phyloP scores from a whole-genome alignment of 129 eudicot genomes.

The Dittrichia graveolens region DNA sequence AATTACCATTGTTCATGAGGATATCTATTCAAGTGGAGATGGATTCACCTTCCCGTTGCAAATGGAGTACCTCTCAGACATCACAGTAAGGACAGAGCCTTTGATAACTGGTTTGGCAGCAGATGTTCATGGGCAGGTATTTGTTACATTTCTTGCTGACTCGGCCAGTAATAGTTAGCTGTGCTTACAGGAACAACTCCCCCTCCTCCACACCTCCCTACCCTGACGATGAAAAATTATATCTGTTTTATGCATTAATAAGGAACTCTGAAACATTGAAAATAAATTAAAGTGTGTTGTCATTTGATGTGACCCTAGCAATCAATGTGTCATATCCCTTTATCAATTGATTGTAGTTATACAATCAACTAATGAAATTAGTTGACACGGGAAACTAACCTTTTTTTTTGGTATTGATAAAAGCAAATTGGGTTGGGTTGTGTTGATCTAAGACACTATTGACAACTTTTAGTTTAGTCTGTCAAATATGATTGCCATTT shows the following conservation, averaged over 20 bases:
- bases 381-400: neutral
- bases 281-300: too few relatives aligned
- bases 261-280: neutral
- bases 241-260: neutral
- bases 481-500: neutral
- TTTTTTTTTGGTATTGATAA: too few relatives aligned
- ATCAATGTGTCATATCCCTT: neutral
- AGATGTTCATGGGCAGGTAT: conserved; percentile 98
- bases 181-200: too few relatives aligned
- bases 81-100: conserved; percentile 72
- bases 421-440: neutral
- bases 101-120: conserved; percentile 91
- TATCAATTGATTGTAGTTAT: neutral
- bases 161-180: neutral
- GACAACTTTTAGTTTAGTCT: neutral
- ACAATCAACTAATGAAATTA: neutral
- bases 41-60: conserved; percentile 52
- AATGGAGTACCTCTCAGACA: conserved; percentile 69
- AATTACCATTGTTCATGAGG: conserved; percentile 67
- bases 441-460: neutral
- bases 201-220: neutral
- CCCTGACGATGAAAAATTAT: neutral
- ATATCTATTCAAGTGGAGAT: conserved; percentile 62
- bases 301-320: neutral
- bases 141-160: neutral